Base-by-base conservation (phyloP, 148 eudicot species). In the Nepenthes mirabilis region DNA sequence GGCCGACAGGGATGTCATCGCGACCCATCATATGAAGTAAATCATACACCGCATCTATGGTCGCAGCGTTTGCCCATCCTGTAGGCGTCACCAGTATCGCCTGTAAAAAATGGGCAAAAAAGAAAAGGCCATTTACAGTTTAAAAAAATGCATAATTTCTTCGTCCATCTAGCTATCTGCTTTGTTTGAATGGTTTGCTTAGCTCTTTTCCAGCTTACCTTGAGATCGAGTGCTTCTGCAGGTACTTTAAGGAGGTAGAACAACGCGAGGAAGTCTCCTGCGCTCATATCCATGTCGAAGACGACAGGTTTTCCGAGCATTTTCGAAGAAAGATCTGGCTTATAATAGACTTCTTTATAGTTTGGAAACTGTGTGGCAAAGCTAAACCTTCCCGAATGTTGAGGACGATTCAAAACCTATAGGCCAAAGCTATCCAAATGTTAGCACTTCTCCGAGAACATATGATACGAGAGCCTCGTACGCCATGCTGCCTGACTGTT, bases 281-380 rank as follows among this genome's bases (percentile, higher is more conserved):
- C 86, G 62, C 95, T 88, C 97, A 85, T 87, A 74, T 91, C 97
- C 87, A 85, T 87, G 73, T 91, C 97, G 37, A 91, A 91, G 37
- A 91, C 76, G 7, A 87, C 76, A 48, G 75, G 76, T 58, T 73
- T 81, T 55, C 95, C 95, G 0, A 81, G 72, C 62, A 57, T 69
- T 55, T 57, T 76, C 40, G 80, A 75, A n/a, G 55, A n/a, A 33
- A 77, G 73, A 66, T 81, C 70, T 52, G 97, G 93, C 65, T 68
- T 76, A 67, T 72, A 75, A 2, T 73, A 65, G 43, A 72, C 60
- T 49, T 77, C 75, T 66, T 67, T 71, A 77, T 83, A 80, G 37
- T 73, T 53, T 52, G 90, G 86, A 64, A 75, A 91, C 61, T 87
- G 90, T 60, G 84, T 79, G 1, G 86, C 79, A 34, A 91, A 79